Base-by-base conservation (phyloP, 495 filamentous ascomycete species). In the Podospora conica region DNA sequence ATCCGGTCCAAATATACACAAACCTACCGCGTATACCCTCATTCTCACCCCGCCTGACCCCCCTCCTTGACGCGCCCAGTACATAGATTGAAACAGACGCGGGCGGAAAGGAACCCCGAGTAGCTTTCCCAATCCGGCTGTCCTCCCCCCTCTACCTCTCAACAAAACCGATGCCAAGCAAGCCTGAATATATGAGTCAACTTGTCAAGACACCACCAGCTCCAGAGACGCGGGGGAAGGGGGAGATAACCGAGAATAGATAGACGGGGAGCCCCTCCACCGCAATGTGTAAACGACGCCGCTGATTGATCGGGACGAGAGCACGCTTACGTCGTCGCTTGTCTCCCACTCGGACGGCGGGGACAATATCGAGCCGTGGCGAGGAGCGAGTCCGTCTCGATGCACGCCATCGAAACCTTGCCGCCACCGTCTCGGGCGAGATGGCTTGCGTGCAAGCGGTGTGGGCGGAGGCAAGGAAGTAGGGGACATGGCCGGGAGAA, bases 321-420 rank as follows among this genome's bases (percentile, higher is more conserved):
- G 40, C 60, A 53, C 61, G 54, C 61, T 63, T 63, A 53, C 61
- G 61, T 31, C 61, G 61, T 48, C 40, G 40, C 40, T 29, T 63
- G 22, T 12, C 4, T 53, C 24, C 33, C 21, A 25, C 25, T 15
- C n/a, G 23, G 8, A 58, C 56, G 15, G 48, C 23, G 48, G 62
- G 63, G 63, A 64, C 31, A 64, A 64, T 64, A 64, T 64, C 63
- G 55, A 64, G 29, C 63, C 63, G 63, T 55, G 24, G 25, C 28
- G 21, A 40, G 27, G 40, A 53, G 28, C 40, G 40, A 48, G 40
- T 48, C 40, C 18, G 40, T 48, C 18, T 48, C 4, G 40, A 20
- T 64, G 63, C 63, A 64, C 63, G 31, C 63, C 63, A 64, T 57
- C 18, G n/a, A 48, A 48, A 48, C 40, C 23, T 55, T 29, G 25